Base-by-base conservation (phyloP, 176 grass and related monocot genomes). In the Musa itinerans region DNA sequence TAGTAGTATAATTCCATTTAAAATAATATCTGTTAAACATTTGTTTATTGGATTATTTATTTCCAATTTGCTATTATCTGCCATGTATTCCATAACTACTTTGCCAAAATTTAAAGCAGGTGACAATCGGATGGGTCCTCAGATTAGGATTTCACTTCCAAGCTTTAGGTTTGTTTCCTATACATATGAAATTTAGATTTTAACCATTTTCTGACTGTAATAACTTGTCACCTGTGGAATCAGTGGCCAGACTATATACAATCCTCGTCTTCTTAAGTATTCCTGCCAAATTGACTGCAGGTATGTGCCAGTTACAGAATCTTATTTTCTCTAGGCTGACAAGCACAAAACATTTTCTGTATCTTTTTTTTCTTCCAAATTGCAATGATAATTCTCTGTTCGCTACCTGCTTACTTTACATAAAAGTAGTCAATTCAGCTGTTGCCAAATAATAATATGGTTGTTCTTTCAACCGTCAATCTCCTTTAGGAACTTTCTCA, bases 131-230 rank as follows among this genome's bases (percentile, higher is more conserved):
- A 84, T 82, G 72, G 82, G 88, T 69, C 90, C 90, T 55, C 63
- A 80, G 71, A 94, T 99, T 84, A 94, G 73, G 81, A 99, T 99
- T 78, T 99, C 95, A 65, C 86, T 99, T 77, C 95, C 95, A 43
- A 99, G 90, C 69, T 99, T 99, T 89, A 99, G 88, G 95, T 99
- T 76, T 53, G 84, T 65, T 79, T 58, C 80, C 80, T 74, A 55
- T 27, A 57, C 17, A 53, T 50, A 73, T 5, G 11, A 34, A 50
- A 1, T 56, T 64, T 61, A 9, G 21, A 15, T 64, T 19, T 15
- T 64, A 19, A 73, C 43, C 26, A 63, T 53, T 3, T 49, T 51
- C 53, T 73, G 10, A 76, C 70, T 29, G 72, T 57, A 74, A 83
- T 82, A 55, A 75, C 70, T 84, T 34, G 0, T 11, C 16, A 29